Conservation (phyloP, 1,284 basidiomycete species). For the Hypsizygus ulmarius region DNA sequence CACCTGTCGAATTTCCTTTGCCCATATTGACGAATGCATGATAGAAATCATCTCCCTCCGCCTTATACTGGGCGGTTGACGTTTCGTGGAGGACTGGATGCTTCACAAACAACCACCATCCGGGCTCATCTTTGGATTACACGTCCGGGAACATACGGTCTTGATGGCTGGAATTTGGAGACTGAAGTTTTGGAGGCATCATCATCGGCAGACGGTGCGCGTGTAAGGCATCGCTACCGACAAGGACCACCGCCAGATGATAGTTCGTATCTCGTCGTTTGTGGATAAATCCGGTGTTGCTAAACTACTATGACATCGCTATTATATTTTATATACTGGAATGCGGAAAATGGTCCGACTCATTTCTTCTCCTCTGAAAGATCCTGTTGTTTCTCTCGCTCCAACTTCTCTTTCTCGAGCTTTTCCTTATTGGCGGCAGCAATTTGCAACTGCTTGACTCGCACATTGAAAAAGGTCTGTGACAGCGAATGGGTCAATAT, state of each 20-base stretch:
- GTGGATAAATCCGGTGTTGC: conserved; percentile 22
- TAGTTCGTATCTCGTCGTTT: conserved; percentile 44
- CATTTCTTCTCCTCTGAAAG: conserved; percentile 1
- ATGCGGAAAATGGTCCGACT: background rate
- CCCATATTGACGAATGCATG: conserved; percentile 1
- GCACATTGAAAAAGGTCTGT: conserved; percentile 73
- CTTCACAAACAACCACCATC: conserved; percentile 43
- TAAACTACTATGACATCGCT: conserved; percentile 17
- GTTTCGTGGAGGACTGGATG: conserved; percentile 53
- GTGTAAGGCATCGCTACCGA: conserved; percentile 46
- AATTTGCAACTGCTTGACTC: conserved; percentile 59
- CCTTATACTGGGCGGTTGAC: conserved; percentile 60
- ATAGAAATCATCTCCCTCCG: conserved; percentile 44
- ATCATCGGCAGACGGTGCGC: conserved; percentile 20
- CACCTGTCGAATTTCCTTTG: conserved; percentile 2
- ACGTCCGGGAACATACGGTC: conserved; percentile 61
- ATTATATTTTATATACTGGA: conserved; percentile 7
- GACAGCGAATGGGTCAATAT: background rate
- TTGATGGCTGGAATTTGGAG: conserved; percentile 64
- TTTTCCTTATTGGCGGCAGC: conserved; percentile 52
- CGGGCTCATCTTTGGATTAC: conserved; percentile 54
- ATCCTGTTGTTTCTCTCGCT: conserved; percentile 38
- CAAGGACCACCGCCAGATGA: conserved; percentile 44
- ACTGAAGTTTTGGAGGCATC: conserved; percentile 52
- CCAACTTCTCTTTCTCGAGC: conserved; percentile 40